Base-by-base conservation (phyloP, 2,329 filamentous ascomycete genomes). In the Ceratocystis colombiana region DNA sequence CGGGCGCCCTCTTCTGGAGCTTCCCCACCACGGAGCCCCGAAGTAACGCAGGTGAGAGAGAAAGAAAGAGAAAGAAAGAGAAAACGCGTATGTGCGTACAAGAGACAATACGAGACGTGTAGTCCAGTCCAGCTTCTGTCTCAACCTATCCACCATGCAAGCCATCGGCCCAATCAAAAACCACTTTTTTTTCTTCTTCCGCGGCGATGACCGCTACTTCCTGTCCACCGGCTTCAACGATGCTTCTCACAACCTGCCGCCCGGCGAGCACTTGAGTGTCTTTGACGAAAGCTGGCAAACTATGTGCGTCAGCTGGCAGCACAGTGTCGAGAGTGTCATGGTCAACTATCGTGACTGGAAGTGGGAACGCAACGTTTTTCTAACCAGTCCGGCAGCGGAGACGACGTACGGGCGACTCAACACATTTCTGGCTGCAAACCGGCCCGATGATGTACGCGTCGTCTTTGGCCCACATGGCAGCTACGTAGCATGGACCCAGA, bases 131-230 rank as follows among this genome's bases (percentile, higher is more conserved):
- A 15, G 37, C 37, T 41, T 15, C 37, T 15, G 37, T 41, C 37
- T 12, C 37, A 41, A 41, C 37, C 37, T 15, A 41, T 25, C 53
- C 59, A 55, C 37, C 15, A 57, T 62, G 48, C 53, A 30, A 33
- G 33, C 37, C 59, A 22, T 50, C 5, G 64, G 50, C 61, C 65
- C 65, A 17, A 17, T 66, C 28, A 28, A 61, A 25, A 28, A 30
- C 33, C 57, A 65, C 57, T 67, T 67, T 46, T 67, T 67, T 17
- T 67, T 67, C 57, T 67, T 62, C 66, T 67, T 67, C 48, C 66
- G 66, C 6, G 48, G 65, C 50, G 53, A 67, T 28, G n/a, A 62
- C 66, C 63, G 57, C 44, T 67, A 62, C 66, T 67, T 61, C 53
- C 63, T 67, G 10, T 63, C 55, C 30, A 67, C 66, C 20, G 66